Conservation (phyloP, 108 stramenopile genomes). For the Nannochloropsis oceanica region DNA sequence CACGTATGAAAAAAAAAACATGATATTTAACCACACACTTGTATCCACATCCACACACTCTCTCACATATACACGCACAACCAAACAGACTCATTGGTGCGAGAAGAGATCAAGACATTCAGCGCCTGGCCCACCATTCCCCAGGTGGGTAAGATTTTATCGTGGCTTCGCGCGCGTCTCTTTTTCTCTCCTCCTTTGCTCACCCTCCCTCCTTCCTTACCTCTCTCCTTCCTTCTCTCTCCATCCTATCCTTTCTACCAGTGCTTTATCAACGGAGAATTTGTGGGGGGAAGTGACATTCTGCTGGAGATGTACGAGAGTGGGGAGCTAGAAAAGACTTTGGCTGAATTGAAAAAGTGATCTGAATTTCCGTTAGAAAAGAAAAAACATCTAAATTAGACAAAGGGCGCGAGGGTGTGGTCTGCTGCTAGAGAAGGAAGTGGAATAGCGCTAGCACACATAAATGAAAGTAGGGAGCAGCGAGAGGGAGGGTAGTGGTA, state of each 20-base stretch:
- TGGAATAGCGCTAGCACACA: too few species aligned
- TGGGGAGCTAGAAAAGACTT: slow-evolving; percentile 2
- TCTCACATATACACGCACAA: too few species aligned
- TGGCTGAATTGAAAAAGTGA: not conserved
- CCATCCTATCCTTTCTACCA: not conserved
- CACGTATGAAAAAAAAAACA: too few species aligned
- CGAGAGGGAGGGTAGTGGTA: too few species aligned
- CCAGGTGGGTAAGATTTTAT: not conserved
- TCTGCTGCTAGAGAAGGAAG: too few species aligned
- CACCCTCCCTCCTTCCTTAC: not conserved
- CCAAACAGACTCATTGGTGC: not conserved
- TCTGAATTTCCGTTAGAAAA: not conserved
- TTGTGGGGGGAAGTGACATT: slow-evolving; percentile 5
- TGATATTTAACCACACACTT: too few species aligned
- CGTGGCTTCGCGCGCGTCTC: not conserved
- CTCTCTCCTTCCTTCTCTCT: not conserved
- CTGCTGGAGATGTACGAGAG: not conserved
- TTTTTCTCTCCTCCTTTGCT: not conserved
- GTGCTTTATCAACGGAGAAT: slow-evolving; percentile 2
- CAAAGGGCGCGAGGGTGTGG: too few species aligned
- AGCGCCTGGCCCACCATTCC: slow-evolving; percentile 13
- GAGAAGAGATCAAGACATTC: slow-evolving; percentile 3
- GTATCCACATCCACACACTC: too few species aligned
- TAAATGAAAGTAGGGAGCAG: too few species aligned
- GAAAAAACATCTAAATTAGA: not conserved